Conservation (phyloP, 257 asterid genomes). For the Paraleonurus japonicus region DNA sequence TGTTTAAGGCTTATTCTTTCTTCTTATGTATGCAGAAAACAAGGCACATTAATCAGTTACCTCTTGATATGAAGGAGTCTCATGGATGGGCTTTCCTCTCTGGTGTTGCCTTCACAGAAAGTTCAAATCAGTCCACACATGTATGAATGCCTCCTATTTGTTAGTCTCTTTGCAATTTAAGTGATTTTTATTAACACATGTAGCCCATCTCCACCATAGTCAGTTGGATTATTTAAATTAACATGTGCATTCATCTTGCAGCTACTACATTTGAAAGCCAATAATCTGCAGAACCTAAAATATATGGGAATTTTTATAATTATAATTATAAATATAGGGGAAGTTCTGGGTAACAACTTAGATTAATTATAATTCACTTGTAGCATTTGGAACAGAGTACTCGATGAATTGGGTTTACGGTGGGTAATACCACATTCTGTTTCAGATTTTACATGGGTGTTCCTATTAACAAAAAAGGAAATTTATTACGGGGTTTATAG, state of each 20-base stretch:
- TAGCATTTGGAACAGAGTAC: neutral
- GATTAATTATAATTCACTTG: neutral
- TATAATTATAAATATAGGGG: too few species aligned
- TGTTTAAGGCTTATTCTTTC: constrained; percentile 2
- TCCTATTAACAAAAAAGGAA: neutral
- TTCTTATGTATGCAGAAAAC: constrained; percentile 57
- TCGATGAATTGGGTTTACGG: neutral
- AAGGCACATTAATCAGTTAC: constrained; percentile 57
- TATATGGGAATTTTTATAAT: constrained; percentile 8
- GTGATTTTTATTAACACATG: constrained; percentile 14
- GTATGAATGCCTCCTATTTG: constrained; percentile 49
- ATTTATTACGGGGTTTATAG: neutral
- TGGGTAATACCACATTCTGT: neutral
- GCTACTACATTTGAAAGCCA: neutral
- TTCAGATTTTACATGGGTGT: neutral
- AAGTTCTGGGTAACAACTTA: neutral
- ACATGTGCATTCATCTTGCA: constrained; percentile 2
- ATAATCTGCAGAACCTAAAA: constrained; percentile 10
- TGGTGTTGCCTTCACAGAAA: constrained; percentile 78
- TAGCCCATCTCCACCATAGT: constrained; percentile 4
- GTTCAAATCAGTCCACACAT: constrained; percentile 77
- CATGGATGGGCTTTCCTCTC: constrained; percentile 74
- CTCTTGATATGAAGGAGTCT: constrained; percentile 75
- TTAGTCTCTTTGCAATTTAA: constrained; percentile 19
- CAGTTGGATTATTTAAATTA: neutral